Evolutionary conservation across 495 filamentous ascomycete genomes (phyloP).

Genomic region (Penicillium bovifimosum): DNA sequence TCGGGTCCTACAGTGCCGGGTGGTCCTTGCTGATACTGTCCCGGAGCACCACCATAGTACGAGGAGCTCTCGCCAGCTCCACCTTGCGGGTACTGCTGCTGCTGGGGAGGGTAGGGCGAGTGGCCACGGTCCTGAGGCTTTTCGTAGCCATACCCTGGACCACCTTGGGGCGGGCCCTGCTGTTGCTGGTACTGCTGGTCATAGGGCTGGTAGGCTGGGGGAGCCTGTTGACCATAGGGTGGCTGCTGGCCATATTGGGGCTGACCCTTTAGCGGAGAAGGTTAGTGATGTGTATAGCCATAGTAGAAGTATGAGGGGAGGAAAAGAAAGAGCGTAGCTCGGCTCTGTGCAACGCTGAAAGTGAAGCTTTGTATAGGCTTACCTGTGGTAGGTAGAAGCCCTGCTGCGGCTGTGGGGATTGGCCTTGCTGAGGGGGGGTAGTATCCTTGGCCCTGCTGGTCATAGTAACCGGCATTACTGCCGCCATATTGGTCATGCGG

Average conservation of each 20-base stretch:
- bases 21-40: slow-evolving; percentile 15
- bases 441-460: slow-evolving; percentile 10
- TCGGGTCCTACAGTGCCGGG: slow-evolving; percentile 19
- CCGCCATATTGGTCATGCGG: slow-evolving; percentile 16
- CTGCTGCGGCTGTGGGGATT: slow-evolving; percentile 22
- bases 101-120: slow-evolving; percentile 30
- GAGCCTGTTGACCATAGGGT: slow-evolving; percentile 17
- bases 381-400: slow-evolving; percentile 28
- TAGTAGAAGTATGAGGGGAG: not conserved
- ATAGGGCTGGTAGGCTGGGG: slow-evolving; percentile 6
- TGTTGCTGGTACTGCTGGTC: slow-evolving; percentile 16
- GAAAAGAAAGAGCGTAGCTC: not conserved
- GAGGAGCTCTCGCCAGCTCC: slow-evolving; percentile 10
- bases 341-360: not conserved
- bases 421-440: slow-evolving; percentile 8
- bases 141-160: slow-evolving; percentile 15
- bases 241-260: slow-evolving; percentile 12
- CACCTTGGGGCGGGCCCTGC: slow-evolving; percentile 17
- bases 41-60: slow-evolving; percentile 17
- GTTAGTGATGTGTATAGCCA: slow-evolving; percentile 1
- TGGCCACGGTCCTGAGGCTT: slow-evolving; percentile 25
- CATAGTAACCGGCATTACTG: slow-evolving; percentile 12
- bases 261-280: slow-evolving; percentile 13
- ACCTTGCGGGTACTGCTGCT: slow-evolving; percentile 23
- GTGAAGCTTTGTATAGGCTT: not conserved